Base-by-base conservation (phyloP, 805 yeast species). In the Candida krabiensis region DNA sequence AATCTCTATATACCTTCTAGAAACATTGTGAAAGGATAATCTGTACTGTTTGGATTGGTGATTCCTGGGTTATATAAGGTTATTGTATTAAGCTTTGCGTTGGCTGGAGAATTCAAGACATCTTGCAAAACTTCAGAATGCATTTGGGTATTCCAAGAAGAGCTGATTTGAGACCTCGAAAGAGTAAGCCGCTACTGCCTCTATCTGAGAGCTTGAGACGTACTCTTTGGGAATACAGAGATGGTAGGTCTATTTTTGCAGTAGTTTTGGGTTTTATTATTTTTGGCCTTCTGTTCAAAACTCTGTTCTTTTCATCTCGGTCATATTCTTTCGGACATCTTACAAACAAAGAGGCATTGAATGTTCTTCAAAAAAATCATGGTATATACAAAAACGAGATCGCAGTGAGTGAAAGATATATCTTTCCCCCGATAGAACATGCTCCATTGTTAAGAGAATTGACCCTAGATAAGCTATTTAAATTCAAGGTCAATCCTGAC, bases 381-480 rank as follows among this genome's bases (percentile, higher is more conserved):
- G 79, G 80, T 0, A 56, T 67, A 26, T 71, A 68, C 49, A 50
- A 55, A 12, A 55, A 67, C 30, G 77, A 73, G 40, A 66, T 79
- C 19, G 68, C 66, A 15, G 73, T 83, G 12, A 60, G 67, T 9
- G 70, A 79, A 14, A 67, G 70, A 26, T 71, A 77, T 52, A 80
- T 85, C 11, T 84, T 74, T 53, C 93, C 93, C n/a, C 74, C 79
- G n/a, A 71, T 83, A 25, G 89, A 84, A 47, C 81, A 84, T 52
- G 81, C 86, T 4, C 76, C 80, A 0, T 57, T 72, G 16, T 66
- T 85, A 43, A 74, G 77, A 47, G 81, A 80, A 41, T 54, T 84
- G 35, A 75, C 79, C 2, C 58, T 78, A 15, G 68, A 70, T 37
- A 67, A 70, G 12, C 60, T 84, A 22, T 80, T 79, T 41, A 69